Conservation (phyloP, 108 stramenopile species). For the Cyclostephanos invisitatus region DNA sequence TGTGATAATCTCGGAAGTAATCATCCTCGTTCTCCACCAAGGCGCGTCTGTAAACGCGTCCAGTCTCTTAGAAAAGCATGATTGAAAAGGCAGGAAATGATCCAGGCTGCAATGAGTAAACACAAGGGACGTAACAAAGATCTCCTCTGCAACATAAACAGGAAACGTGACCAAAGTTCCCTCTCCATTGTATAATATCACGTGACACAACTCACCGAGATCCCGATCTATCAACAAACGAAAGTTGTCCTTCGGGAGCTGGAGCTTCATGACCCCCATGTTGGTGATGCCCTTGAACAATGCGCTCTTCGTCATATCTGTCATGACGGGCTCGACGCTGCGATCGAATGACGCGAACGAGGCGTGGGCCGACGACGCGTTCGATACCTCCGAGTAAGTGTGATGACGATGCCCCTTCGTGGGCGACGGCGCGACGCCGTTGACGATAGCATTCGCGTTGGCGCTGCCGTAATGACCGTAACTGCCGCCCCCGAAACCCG, state of each 20-base stretch:
- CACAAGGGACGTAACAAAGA: not conserved
- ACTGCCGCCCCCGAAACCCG: not conserved
- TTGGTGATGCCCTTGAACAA: constrained; percentile 32
- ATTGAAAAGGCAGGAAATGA: not conserved
- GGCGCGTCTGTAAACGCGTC: constrained; percentile 36
- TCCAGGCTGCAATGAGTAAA: not conserved
- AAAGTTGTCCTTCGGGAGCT: constrained; percentile 45
- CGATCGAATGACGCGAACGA: constrained; percentile 36
- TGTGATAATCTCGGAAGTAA: constrained; percentile 38
- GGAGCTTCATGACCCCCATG: constrained; percentile 31
- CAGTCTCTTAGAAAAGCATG: constrained; percentile 15
- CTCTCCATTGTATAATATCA: not conserved
- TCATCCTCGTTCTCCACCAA: constrained; percentile 39
- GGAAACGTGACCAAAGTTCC: not conserved
- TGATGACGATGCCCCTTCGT: constrained; percentile 18
- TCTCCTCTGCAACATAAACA: not conserved
- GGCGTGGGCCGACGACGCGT: constrained; percentile 20
- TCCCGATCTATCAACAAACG: constrained; percentile 39
- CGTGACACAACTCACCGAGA: constrained; percentile 27
- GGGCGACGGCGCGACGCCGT: not conserved
- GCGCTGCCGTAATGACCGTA: not conserved
- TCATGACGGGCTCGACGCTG: constrained; percentile 44
- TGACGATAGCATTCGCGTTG: constrained; percentile 11
- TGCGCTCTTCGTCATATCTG: constrained; percentile 44
- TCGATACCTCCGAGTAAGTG: constrained; percentile 29